These are phyloP conservation scores for Sporothrix brasiliensis DNA, from an alignment of 2,329 filamentous ascomycete species.

Conservation along the genomic window DNA sequence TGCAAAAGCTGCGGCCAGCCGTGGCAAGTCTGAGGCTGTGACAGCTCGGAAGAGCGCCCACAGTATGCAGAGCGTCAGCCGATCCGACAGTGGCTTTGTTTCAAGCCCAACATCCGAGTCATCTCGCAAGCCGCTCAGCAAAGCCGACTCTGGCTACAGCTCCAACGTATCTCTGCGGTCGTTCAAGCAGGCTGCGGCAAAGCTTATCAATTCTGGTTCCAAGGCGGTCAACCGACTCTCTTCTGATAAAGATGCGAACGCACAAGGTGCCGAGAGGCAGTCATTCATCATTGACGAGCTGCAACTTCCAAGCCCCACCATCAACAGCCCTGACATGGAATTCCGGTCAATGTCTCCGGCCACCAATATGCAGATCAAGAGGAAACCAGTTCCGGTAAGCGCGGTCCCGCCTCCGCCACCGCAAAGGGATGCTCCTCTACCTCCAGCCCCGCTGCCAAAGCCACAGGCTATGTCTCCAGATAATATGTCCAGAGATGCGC, in stretches of 20 bases:
- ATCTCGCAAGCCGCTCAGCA: slow-evolving; percentile 53
- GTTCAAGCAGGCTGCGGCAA: slow-evolving; percentile 45
- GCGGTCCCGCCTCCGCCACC: slow-evolving; percentile 21
- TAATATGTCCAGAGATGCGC: slow-evolving; percentile 41
- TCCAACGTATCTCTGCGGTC: slow-evolving; percentile 62
- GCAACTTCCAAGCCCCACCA: slow-evolving; percentile 30
- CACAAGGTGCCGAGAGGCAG: slow-evolving; percentile 15
- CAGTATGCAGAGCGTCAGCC: slow-evolving; percentile 39
- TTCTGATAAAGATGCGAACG: background rate
- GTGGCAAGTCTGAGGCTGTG: slow-evolving; percentile 25
- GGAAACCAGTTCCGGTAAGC: slow-evolving; percentile 2
- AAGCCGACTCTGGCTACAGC: slow-evolving; percentile 64
- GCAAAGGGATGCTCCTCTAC: slow-evolving; percentile 40
- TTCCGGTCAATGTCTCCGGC: slow-evolving; percentile 10
- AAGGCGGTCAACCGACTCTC: slow-evolving; percentile 36
- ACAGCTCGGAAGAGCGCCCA: slow-evolving; percentile 22
- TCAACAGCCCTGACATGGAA: background rate
- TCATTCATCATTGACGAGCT: slow-evolving; percentile 35
- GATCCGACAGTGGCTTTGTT: slow-evolving; percentile 55
- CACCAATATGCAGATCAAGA: background rate
- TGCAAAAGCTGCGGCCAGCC: slow-evolving; percentile 45
- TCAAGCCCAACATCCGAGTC: slow-evolving; percentile 51
- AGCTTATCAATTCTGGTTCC: slow-evolving; percentile 39
- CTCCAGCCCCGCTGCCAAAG: slow-evolving; percentile 44
- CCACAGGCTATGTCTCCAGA: background rate